A percentile compares a stretch with the other conserved stretches of the same genome.
phyloP scores from a whole-genome alignment of 140 eudicot species.

The Stevia rebaudiana region DNA sequence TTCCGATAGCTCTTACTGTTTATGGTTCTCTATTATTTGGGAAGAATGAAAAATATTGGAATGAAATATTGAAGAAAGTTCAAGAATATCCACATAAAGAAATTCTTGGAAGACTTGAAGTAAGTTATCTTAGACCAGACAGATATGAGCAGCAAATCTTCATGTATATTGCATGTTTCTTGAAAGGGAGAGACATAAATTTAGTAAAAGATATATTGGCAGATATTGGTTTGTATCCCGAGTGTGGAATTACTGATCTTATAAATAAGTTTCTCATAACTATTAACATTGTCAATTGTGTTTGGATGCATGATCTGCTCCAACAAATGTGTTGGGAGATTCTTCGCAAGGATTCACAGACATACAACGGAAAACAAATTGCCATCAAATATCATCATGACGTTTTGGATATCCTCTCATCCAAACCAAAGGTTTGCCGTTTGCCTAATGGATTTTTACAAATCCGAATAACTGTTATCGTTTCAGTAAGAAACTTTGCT shows the following conservation, averaged over 20 bases:
- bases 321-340: constrained; percentile 25
- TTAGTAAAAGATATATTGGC: constrained; percentile 22
- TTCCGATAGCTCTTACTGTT: constrained; percentile 24
- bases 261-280: constrained; percentile 17
- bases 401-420: not conserved
- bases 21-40: constrained; percentile 19
- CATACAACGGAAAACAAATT: not conserved
- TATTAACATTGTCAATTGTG: constrained; percentile 3
- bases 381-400: not conserved
- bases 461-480: not conserved
- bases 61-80: not conserved
- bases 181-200: constrained; percentile 12
- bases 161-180: constrained; percentile 24
- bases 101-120: constrained; percentile 20
- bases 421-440: constrained; percentile 15
- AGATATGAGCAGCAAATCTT: not conserved
- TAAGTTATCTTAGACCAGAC: constrained; percentile 7
- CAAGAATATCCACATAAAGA: constrained; percentile 8
- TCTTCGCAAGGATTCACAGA: constrained; percentile 9
- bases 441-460: not conserved
- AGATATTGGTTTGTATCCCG: constrained; percentile 7
- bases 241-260: constrained; percentile 17
- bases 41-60: constrained; percentile 18
- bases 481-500: not conserved
- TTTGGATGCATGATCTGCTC: constrained; percentile 28